These are phyloP conservation scores for Epichloe sylvatica DNA, from an alignment of 2,329 filamentous ascomycete species.

Conservation along the genomic window DNA sequence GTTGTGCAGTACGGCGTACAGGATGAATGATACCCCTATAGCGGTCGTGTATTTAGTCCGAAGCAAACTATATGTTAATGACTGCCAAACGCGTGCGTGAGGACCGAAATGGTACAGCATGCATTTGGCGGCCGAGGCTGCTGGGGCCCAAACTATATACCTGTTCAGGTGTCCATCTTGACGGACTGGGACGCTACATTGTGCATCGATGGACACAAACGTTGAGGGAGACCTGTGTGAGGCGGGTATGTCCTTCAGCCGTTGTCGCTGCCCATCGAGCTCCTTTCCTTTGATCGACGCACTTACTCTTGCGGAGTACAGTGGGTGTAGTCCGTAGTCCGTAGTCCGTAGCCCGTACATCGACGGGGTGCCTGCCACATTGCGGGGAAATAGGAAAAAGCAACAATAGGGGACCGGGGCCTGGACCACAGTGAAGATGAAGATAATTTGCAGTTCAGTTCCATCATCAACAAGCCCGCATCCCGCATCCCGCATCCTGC, in stretches of 20 bases:
- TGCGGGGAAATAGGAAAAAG: constrained; percentile 3
- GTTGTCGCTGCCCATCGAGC: too few relatives aligned
- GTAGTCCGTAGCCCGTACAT: too few relatives aligned
- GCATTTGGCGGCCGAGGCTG: too few relatives aligned
- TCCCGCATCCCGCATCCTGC: background rate
- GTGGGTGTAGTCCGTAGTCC: too few relatives aligned
- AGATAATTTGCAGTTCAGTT: background rate
- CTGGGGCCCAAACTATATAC: too few relatives aligned
- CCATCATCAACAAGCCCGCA: background rate
- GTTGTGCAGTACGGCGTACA: constrained; percentile 3
- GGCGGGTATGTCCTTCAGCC: too few relatives aligned
- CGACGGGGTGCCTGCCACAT: background rate
- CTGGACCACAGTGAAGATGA: background rate
- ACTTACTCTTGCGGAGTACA: background rate
- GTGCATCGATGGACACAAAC: too few relatives aligned
- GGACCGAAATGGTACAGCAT: too few relatives aligned
- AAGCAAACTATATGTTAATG: background rate
- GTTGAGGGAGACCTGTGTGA: too few relatives aligned
- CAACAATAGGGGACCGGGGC: background rate
- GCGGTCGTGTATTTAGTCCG: background rate
- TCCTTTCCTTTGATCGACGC: background rate
- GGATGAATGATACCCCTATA: constrained; percentile 6
- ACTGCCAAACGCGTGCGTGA: background rate
- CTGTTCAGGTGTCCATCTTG: too few relatives aligned
- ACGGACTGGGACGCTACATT: too few relatives aligned